Conservation (phyloP, 2,329 filamentous ascomycete species). For the Westerdykella ornata region DNA sequence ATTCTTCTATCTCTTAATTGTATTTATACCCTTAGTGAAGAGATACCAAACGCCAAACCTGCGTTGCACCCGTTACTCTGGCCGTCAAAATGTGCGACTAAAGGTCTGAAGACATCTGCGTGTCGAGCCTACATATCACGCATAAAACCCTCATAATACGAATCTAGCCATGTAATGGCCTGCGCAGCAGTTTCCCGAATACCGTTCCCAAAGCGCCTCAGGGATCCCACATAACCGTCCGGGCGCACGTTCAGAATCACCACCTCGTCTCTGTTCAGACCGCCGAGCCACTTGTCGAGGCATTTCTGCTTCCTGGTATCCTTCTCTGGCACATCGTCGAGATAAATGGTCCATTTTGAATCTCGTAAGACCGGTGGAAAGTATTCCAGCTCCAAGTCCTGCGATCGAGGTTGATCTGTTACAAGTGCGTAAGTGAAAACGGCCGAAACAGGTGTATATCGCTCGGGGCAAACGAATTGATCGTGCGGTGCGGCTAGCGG, state of each 20-base stretch:
- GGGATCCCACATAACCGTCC: conserved; percentile 66
- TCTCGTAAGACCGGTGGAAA: conserved; percentile 57
- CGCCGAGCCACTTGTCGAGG: conserved; percentile 64
- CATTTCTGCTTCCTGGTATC: conserved; percentile 49
- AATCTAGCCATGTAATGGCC: conserved; percentile 44
- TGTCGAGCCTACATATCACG: conserved; percentile 12
- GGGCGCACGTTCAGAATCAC: conserved; percentile 63
- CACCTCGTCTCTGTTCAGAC: conserved; percentile 51
- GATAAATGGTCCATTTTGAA: conserved; percentile 65
- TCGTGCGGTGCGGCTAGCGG: conserved; percentile 55
- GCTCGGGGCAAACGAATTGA: conserved; percentile 58
- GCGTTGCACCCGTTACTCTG: too few relatives aligned
- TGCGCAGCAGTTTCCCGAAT: conserved; percentile 24
- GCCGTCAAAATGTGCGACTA: too few relatives aligned
- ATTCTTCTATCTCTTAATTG: too few relatives aligned
- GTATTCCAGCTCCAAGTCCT: conserved; percentile 58
- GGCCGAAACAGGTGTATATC: conserved; percentile 62
- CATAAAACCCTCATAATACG: conserved; percentile 47
- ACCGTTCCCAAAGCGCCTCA: conserved; percentile 41
- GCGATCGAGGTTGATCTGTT: conserved; percentile 56
- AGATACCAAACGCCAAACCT: too few relatives aligned
- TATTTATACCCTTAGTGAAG: too few relatives aligned
- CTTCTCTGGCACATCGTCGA: conserved; percentile 56
- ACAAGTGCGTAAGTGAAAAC: conserved; percentile 61
- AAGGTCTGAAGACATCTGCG: too few relatives aligned